Base-by-base conservation (phyloP, 495 filamentous ascomycete genomes). In the Hypoxylon rickii region DNA sequence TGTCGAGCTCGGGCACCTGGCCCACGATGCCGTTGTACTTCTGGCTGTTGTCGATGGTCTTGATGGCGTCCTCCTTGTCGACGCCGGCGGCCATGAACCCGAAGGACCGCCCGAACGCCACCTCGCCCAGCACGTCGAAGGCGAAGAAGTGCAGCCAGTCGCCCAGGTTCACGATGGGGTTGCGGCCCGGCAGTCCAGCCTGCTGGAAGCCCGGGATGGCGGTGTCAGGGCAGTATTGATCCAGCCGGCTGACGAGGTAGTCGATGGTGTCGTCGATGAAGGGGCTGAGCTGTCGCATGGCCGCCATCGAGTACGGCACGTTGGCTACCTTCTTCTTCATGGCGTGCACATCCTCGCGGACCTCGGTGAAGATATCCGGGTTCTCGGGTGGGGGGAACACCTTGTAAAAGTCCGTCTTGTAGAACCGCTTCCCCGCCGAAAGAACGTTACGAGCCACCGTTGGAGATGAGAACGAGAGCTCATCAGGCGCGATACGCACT, bases 71-170 rank as follows among this genome's bases (percentile, higher is more conserved):
- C 42, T 86, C 81, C 34, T 87, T 76, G 51, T 87, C 86, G 19
- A 76, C 50, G 3, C 78, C 82, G 6, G 79, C 72, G 16, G 75
- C 74, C 2, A 89, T 58, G 58, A 89, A 89, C 1, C 86, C 86
- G 54, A 86, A 84, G 4, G 73, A 77, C n/a, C 82, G 71, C 42
- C 78, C 80, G 55, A 85, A 89, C 0, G 84, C 85, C 11, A 89
- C 76, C 63, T 84, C 81, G 19, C 80, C 79, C 5, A 85, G 70
- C 8, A 84, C 80, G 64, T 86, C 79, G 63, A 81, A 82, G 3
- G 81, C 77, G 54, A 80, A 82, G 48, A 72, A 83, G 61, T 82
- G 77, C 38, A 81, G 65, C 65, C 76, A 82, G 44, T 70, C 69
- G 11, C 76, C 78, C 5, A 83, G 66, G 59, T 82, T 72, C n/a